These are phyloP conservation scores for Begonia fuchsioides DNA, from an alignment of 306 rosid genomes.

Conservation along the genomic window DNA sequence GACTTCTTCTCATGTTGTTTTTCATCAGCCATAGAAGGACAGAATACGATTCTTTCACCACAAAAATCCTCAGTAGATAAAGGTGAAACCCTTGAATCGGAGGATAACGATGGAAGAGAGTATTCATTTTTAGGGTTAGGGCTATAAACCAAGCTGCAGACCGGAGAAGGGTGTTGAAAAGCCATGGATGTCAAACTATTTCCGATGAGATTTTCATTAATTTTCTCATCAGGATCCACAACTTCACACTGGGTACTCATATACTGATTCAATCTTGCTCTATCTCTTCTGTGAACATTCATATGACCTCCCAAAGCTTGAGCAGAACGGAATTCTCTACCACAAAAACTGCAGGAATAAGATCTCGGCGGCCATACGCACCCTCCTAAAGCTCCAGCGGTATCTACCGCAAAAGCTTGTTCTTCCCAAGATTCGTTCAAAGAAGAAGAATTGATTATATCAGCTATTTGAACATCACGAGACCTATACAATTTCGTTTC, in stretches of 20 bases:
- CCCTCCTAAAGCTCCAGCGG: conserved; percentile 49
- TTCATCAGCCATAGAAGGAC: conserved; percentile 9
- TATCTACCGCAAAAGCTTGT: conserved; percentile 79
- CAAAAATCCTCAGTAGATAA: conserved; percentile 8
- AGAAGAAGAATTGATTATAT: conserved; percentile 9
- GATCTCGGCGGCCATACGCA: conserved; percentile 78
- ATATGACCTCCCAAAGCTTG: conserved; percentile 94
- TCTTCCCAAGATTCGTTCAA: conserved; percentile 75
- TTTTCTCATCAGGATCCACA: conserved; percentile 10
- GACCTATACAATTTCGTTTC: conserved; percentile 41
- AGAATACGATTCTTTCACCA: conserved; percentile 12
- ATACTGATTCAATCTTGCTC: conserved; percentile 60
- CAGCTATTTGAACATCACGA: conserved; percentile 9
- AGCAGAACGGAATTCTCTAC: conserved; percentile 85
- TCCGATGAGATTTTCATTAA: conserved; percentile 8
- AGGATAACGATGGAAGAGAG: conserved; percentile 17
- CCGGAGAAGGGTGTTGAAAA: conserved; percentile 27
- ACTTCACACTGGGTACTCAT: conserved; percentile 18
- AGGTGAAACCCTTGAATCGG: conserved; percentile 27
- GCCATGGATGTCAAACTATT: conserved; percentile 18
- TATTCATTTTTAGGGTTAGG: conserved; percentile 38
- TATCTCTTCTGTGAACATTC: conserved; percentile 92
- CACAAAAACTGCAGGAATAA: conserved; percentile 79
- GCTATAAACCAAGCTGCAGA: conserved; percentile 28
- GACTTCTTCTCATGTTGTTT: conserved; percentile 5